A percentile compares a stretch with the other conserved stretches of the same genome.
These are phyloP conservation scores for Echeveria elegans DNA, from an alignment of 164 flowering plant genomes.

Conservation along the genomic window DNA sequence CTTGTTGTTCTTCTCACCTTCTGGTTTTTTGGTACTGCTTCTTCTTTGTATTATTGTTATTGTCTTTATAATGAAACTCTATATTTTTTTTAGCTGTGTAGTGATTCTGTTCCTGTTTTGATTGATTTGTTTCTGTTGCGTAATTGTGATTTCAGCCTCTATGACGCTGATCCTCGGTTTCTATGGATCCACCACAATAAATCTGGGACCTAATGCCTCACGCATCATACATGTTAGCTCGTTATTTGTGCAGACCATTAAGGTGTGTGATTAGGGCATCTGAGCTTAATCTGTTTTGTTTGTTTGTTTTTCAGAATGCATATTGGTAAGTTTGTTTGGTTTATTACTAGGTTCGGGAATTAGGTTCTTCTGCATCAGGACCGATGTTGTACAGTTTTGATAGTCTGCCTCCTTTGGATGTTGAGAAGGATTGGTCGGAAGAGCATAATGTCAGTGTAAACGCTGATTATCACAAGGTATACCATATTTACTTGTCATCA, in stretches of 20 bases:
- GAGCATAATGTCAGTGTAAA: slow-evolving; percentile 24
- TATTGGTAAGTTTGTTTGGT: slow-evolving; percentile 7
- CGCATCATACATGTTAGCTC: slow-evolving; percentile 34
- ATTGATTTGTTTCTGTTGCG: background rate
- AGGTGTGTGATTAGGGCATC: slow-evolving; percentile 23
- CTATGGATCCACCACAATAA: slow-evolving; percentile 36
- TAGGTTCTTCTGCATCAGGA: slow-evolving; percentile 21
- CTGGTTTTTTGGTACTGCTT: slow-evolving; percentile 25
- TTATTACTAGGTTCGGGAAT: slow-evolving; percentile 32
- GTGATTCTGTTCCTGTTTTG: background rate
- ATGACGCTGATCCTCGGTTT: slow-evolving; percentile 41
- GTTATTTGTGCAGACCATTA: slow-evolving; percentile 42
- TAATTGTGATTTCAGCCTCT: slow-evolving; percentile 26
- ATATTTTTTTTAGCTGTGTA: no score
- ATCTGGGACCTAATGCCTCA: slow-evolving; percentile 48
- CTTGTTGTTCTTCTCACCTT: slow-evolving; percentile 30
- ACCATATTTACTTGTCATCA: background rate
- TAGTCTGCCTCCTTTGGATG: slow-evolving; percentile 35
- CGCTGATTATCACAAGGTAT: slow-evolving; percentile 34
- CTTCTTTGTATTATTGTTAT: background rate
- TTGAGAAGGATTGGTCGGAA: slow-evolving; percentile 38
- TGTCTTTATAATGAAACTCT: background rate
- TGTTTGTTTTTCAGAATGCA: background rate
- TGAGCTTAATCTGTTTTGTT: background rate
- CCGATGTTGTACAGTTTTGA: slow-evolving; percentile 46